Base-by-base conservation (phyloP, 2,329 filamentous ascomycete species). In the Leptographium lundbergii region DNA sequence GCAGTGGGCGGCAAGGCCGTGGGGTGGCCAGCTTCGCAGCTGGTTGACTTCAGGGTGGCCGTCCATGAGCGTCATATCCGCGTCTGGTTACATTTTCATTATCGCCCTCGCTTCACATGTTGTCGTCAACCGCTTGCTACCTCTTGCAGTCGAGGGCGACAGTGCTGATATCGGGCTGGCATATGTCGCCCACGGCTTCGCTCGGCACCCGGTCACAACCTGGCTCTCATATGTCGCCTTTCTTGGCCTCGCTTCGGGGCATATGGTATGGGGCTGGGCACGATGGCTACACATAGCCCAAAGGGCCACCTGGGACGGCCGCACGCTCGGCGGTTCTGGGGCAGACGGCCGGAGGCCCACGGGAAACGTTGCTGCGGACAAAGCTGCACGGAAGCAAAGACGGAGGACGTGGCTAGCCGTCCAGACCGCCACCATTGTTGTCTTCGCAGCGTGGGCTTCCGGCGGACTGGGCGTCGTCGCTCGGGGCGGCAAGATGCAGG, bases 181-280 rank as follows among this genome's bases (percentile, higher is more conserved):
- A 14, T 97, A 88, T 69, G 85, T 96, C 9, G 83, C 86, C 14
- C 91, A 97, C 72, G 89, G 89, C 3, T 94, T 96, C 68, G 84
- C 87, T 34, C 79, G 82, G 17, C 86, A 89, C 66, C 84, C 86
- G 0, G 64, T 78, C 1, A 69, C 86, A 10, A 82, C 87, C n/a
- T 87, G 84, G 69, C 65, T 79, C 1, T 85, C 87, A 1, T 96
- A 95, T 69, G 67, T 75, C 1, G 78, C 84, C 1, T 75, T 96
- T 55, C 75, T 96, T 7, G 75, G 74, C 19, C 72, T 86, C 0
- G 87, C 84, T 0, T 84, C 81, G 27, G 88, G 85, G 61, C 91
- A 96, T 73, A 84, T 91, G 69, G 81, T 88, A 9, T 95, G 90
- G 82, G 91, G 91, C 2, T 82, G 84, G 73, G 88, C 89, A n/a